Evolutionary conservation across 164 flowering plant species (phyloP), one percentile per base, ranked within the genome.

Genomic region (Chimonanthus praecox): DNA sequence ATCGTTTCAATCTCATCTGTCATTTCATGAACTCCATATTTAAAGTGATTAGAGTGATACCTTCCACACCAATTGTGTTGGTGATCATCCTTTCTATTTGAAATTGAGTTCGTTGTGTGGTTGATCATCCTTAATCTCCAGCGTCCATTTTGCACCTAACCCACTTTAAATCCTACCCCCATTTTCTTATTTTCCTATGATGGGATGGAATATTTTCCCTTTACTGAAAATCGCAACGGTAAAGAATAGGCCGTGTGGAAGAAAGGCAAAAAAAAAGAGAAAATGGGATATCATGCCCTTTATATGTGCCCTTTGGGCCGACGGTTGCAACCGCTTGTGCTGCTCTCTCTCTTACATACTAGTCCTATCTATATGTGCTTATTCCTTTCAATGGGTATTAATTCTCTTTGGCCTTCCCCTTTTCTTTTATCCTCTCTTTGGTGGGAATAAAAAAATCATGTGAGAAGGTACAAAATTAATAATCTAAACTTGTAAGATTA

Each of bases 271-370:
- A 4, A 10, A n/a, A 54, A 4, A 2, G 13, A 11, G n/a, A 54
- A 54, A 10, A 71, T 71, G 21, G 33, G 49, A 71, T 65, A 47
- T 76, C 78, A 76, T 71, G 71, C 72, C 33, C 33, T 65, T 76
- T 71, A 76, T 71, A 63, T 49, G 70, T 51, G 65, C 51, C 60
- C 4, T 13, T 44, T 33, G 67, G 71, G 74, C 51, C 9, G 71
- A 71, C 78, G 69, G 78, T 76, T 76, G 72, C 74, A 76, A 71
- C 78, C 71, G 71, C 78, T 71, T 71, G 76, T 3, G 15, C 60
- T 65, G 70, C 58, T 50, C 9, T 70, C 58, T 50, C 9, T 70
- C 69, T 65, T 47, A 50, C 74, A 63, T 49, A 18, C 73, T 20
- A 20, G 21, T 20, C 21, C 21, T 20, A 20, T 50, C 51, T n/a